A percentile compares a stretch with the other conserved stretches of the same genome.
Evolutionary conservation across 2,329 filamentous ascomycete genomes (phyloP).

Genomic region (Colletotrichum somersetense): DNA sequence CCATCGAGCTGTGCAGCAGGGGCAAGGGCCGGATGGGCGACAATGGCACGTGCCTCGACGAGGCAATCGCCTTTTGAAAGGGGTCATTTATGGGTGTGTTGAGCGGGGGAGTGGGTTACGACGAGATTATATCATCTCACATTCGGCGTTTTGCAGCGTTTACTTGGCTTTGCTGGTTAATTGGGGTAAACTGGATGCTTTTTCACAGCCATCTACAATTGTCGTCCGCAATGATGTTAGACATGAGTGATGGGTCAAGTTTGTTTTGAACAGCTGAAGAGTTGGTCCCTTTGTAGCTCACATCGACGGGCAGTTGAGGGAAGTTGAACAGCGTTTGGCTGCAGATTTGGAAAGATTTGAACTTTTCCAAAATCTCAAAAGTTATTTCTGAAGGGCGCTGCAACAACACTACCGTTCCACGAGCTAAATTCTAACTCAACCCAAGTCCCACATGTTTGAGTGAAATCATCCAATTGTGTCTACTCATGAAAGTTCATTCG

Average conservation of each 20-base stretch:
- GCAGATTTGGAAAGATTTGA: too few species aligned
- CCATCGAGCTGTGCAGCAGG: slow-evolving; percentile 49
- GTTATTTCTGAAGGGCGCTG: too few species aligned
- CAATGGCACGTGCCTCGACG: slow-evolving; percentile 36
- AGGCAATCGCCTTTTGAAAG: slow-evolving; percentile 43
- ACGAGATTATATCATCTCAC: neutral
- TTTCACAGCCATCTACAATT: neutral
- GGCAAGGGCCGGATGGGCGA: slow-evolving; percentile 41
- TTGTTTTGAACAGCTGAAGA: neutral
- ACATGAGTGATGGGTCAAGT: neutral
- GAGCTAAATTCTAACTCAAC: too few species aligned
- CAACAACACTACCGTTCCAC: too few species aligned
- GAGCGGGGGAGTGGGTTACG: neutral
- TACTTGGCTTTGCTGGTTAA: neutral
- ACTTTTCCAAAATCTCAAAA: too few species aligned
- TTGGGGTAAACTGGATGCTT: neutral
- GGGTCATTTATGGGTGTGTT: too few species aligned
- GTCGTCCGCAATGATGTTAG: neutral
- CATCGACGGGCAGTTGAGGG: neutral
- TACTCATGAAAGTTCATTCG: too few species aligned
- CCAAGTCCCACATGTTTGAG: too few species aligned
- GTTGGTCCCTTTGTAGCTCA: neutral
- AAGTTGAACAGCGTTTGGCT: too few species aligned
- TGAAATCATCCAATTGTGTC: too few species aligned
- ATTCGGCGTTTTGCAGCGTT: slow-evolving; percentile 10